Evolutionary conservation across 306 rosid species (phyloP), one percentile per base, ranked within the genome.

Genomic region (Carpinus viminea): DNA sequence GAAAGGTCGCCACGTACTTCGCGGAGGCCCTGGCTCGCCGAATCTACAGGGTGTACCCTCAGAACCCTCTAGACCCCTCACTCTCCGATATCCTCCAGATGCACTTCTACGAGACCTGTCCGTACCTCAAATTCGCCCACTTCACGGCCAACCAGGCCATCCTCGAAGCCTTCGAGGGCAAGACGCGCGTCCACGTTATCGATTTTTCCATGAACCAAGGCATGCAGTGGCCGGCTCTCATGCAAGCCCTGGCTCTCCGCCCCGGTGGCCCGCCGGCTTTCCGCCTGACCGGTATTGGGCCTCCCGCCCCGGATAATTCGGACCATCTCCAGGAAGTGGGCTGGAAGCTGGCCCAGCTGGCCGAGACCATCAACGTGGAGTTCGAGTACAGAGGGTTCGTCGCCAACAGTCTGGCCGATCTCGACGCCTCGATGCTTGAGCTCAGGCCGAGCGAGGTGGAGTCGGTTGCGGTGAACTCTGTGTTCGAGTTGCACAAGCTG

Each of bases 191-290:
- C 4, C 99, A 95, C 65, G 97, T 95, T 1, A 89, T 95, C 72
- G 99, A 95, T 55, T 95, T 95, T 76, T 89, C 96, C 4, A 93
- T 95, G 85, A 91, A 91, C 48, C 98, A 93, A 57, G 99, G 99
- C 76, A 91, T 95, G 97, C 99, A 95, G 76, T 95, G 99, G 99
- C 99, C 99, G 31, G 97, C 98, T 0, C 83, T 95, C 8, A 89
- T 95, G 91, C 99, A 93, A 70, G 99, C 99, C 0, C 85, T 95
- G 1, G 99, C 98, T 3, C 82, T 90, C 8, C 89, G 98, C 1
- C 94, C 97, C 1, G 94, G 93, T 0, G 99, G 98, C 0, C 94
- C 99, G 0, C 99, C 98, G 0, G 88, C 86, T 8, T 95, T 95
- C 60, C 91, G 99, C 0, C 68, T 95, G 0, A 95, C 98, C 28